phyloP scores from a whole-genome alignment of 768 basidiomycete genomes.

The Infundibulicybe gibba region DNA sequence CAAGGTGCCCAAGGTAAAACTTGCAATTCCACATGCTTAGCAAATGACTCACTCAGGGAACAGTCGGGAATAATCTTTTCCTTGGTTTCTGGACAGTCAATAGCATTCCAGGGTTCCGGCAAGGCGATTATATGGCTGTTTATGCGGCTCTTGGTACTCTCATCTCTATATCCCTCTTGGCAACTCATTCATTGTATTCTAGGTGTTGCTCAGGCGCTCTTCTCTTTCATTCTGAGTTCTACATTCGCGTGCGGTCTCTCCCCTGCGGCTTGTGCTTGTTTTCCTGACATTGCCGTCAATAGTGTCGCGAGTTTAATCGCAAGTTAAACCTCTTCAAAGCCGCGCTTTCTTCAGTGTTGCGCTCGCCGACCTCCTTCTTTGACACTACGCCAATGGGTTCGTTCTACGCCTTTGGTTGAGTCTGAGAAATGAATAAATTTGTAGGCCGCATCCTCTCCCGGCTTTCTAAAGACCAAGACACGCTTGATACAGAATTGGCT shows the following conservation, averaged over 20 bases:
- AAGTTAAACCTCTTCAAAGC: slow-evolving; percentile 49
- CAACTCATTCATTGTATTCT: neutral
- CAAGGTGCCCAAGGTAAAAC: slow-evolving; percentile 50
- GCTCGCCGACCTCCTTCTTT: slow-evolving; percentile 63
- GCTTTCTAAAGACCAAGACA: slow-evolving; percentile 60
- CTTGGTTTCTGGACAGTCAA: slow-evolving; percentile 70
- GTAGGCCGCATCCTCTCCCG: slow-evolving; percentile 54
- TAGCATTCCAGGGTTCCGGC: slow-evolving; percentile 49
- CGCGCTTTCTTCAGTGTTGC: slow-evolving; percentile 52
- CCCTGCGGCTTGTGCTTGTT: neutral
- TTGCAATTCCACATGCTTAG: neutral
- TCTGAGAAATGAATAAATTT: neutral
- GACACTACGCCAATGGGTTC: slow-evolving; percentile 68
- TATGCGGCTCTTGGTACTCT: slow-evolving; percentile 41
- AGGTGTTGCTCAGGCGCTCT: slow-evolving; percentile 48
- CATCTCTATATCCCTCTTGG: neutral
- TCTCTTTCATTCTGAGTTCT: slow-evolving; percentile 46
- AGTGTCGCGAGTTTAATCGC: slow-evolving; percentile 35
- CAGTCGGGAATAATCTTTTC: slow-evolving; percentile 64
- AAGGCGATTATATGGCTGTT: slow-evolving; percentile 67
- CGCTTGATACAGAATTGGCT: slow-evolving; percentile 47
- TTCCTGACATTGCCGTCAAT: neutral
- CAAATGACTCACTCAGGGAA: too few species aligned
- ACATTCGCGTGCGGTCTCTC: slow-evolving; percentile 40
- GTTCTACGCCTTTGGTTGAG: neutral